Evolutionary conservation across 2,329 filamentous ascomycete genomes (phyloP).

Genomic region (Didymella exigua): DNA sequence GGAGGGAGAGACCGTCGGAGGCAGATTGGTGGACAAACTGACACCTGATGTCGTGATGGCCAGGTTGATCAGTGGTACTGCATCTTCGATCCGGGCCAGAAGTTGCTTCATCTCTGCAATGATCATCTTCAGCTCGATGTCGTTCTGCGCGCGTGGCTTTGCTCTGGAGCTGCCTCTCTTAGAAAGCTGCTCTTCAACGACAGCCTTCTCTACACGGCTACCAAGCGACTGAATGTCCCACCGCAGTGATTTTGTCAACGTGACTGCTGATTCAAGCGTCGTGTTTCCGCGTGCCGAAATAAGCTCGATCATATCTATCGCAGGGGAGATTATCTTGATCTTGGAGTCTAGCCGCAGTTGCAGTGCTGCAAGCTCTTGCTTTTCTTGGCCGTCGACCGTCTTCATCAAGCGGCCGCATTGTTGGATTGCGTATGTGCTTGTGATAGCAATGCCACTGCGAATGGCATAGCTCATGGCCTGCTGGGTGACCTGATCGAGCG

Average conservation of each 20-base stretch:
- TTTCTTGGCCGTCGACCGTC: constrained; percentile 62
- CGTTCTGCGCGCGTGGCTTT: constrained; percentile 61
- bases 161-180: constrained; percentile 53
- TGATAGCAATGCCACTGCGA: constrained; percentile 80
- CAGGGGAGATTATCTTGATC: constrained; percentile 88
- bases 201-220: constrained; percentile 72
- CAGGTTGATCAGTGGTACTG: constrained; percentile 88
- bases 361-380: constrained; percentile 73
- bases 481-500: constrained; percentile 62
- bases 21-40: constrained; percentile 78
- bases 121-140: constrained; percentile 70
- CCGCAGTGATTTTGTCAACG: constrained; percentile 80
- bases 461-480: constrained; percentile 95
- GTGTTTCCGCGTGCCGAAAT: constrained; percentile 80
- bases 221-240: constrained; percentile 83
- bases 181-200: constrained; percentile 64
- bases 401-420: constrained; percentile 81
- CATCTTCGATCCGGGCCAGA: constrained; percentile 81
- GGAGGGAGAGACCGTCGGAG: constrained; percentile 85
- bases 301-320: constrained; percentile 90
- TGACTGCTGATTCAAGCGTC: constrained; percentile 81
- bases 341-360: constrained; percentile 81
- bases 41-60: constrained; percentile 94
- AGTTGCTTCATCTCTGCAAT: constrained; percentile 76
- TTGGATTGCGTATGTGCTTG: constrained; percentile 81